Evolutionary conservation across 148 eudicot genomes (phyloP), one percentile per base, ranked within the genome.

Genomic region (Spergularia marina): DNA sequence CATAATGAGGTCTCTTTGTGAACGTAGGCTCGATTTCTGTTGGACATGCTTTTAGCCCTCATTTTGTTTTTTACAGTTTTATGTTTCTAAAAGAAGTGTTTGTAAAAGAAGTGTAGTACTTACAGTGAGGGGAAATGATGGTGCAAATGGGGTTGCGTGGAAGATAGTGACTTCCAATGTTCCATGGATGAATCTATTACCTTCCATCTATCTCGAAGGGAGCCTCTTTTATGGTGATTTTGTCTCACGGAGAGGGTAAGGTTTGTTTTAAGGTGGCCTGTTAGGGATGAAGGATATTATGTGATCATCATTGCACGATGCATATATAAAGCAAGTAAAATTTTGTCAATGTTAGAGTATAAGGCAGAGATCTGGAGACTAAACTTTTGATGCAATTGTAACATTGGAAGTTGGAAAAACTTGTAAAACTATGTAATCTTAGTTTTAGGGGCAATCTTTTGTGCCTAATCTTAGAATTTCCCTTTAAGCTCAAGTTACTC

Each of bases 121-220:
- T 89, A 92, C 99, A 68, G 53, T 74, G 64, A 79, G 79, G 56
- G 89, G 86, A 65, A 83, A 84, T 39, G 97, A 80, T 52, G 92
- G 82, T 63, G 63, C 80, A 61, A 72, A 74, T 68, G 85, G 85
- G 25, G 93, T 90, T 71, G 94, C 99, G 67, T 87, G 88, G 71
- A 92, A 95, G 83, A 95, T 84, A 69, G 97, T 90, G 57, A 77
- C 91, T 86, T 92, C 99, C 74, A 92, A 86, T 66, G 96, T 92
- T 67, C 97, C 97, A 77, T 95, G 97, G 72, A 92, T 88, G 78
- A 85, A 83, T 82, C 81, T 86, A 36, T 84, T 82, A 56, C 77
- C 86, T 68, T 82, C 89, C 93, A 89, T 88, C 56, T 82, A 21
- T 20, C 54, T 60, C 15, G 23, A 11, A 41, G 63, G 58, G 60